Evolutionary conservation across 441 rosid genomes (phyloP).

Genomic region (Aquilaria agallochum): DNA sequence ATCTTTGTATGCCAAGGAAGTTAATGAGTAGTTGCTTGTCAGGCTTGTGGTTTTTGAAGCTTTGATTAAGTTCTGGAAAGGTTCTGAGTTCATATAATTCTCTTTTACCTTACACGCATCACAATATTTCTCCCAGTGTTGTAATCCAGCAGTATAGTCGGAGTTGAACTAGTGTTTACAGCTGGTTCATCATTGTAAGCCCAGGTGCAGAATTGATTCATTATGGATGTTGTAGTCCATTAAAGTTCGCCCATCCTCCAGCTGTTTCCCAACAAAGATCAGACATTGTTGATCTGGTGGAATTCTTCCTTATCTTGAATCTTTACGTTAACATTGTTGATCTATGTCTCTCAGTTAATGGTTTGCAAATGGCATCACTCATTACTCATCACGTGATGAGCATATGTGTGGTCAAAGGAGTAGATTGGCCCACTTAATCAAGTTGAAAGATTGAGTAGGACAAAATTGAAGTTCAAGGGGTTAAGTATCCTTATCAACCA

Average conservation of each 20-base stretch:
- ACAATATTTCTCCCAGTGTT: slow-evolving; percentile 8
- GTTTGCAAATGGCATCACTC: too few species aligned
- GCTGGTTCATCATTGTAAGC: slow-evolving; percentile 23
- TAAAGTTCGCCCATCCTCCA: slow-evolving; percentile 2
- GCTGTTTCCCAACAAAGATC: slow-evolving; percentile 6
- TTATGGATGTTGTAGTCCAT: slow-evolving; percentile 9
- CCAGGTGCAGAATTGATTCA: slow-evolving; percentile 8
- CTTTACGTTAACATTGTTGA: not conserved
- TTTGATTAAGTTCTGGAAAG: slow-evolving; percentile 2
- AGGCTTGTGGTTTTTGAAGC: slow-evolving; percentile 14
- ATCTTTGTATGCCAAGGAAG: slow-evolving; percentile 8
- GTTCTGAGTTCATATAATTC: not conserved
- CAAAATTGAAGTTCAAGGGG: too few species aligned
- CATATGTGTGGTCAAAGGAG: too few species aligned
- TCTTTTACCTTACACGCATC: slow-evolving; percentile 6
- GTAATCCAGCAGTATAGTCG: slow-evolving; percentile 16
- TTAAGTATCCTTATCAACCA: too few species aligned
- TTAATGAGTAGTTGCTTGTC: not conserved
- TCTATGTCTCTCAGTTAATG: too few species aligned
- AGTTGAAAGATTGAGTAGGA: too few species aligned
- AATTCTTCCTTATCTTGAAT: slow-evolving; percentile 9
- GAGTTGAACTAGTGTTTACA: slow-evolving; percentile 21
- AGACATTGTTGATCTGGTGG: slow-evolving; percentile 1
- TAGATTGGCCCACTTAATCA: too few species aligned
- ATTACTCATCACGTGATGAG: too few species aligned